phyloP scores from a whole-genome alignment of 371 early-diverging fungal species.

The Mortierella sp. region DNA sequence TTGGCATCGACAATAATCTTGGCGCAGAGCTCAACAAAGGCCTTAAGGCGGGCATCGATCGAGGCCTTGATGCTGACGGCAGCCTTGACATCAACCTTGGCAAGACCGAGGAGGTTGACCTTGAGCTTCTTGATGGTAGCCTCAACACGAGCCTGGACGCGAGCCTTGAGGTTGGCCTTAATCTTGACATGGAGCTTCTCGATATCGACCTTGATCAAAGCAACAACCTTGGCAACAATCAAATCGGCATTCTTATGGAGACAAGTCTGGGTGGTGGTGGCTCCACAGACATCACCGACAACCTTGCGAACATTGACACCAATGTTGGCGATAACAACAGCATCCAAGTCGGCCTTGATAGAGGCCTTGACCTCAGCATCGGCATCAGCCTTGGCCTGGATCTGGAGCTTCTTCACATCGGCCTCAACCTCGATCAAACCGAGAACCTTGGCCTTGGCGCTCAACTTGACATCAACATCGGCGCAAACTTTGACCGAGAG shows the following conservation, averaged over 20 bases:
- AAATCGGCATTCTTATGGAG: constrained; percentile 18
- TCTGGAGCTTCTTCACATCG: constrained; percentile 19
- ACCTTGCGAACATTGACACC: constrained; percentile 26
- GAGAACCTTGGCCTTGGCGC: constrained; percentile 8
- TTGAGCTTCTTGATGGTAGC: constrained; percentile 17
- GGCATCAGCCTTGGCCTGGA: constrained; percentile 20
- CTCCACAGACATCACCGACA: constrained; percentile 11
- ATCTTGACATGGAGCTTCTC: constrained; percentile 24
- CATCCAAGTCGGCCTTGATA: constrained; percentile 19
- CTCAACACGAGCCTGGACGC: constrained; percentile 13
- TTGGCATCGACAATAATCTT: constrained; percentile 18
- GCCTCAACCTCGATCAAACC: constrained; percentile 1
- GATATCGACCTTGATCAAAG: constrained; percentile 17
- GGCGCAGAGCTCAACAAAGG: constrained; percentile 19
- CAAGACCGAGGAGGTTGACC: constrained; percentile 15
- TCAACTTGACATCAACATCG: constrained; percentile 14
- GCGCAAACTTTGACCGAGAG: constrained; percentile 11
- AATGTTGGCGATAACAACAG: constrained; percentile 27
- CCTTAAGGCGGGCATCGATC: constrained; percentile 27
- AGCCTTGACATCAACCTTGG: constrained; percentile 21
- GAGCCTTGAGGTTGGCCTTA: constrained; percentile 21
- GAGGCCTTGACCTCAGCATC: constrained; percentile 26
- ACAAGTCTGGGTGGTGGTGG: constrained; percentile 10
- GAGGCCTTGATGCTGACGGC: constrained; percentile 12
- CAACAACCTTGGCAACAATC: constrained; percentile 29